Conservation (phyloP, 75 land plant genomes). For the Chamaecyparis obtusa region DNA sequence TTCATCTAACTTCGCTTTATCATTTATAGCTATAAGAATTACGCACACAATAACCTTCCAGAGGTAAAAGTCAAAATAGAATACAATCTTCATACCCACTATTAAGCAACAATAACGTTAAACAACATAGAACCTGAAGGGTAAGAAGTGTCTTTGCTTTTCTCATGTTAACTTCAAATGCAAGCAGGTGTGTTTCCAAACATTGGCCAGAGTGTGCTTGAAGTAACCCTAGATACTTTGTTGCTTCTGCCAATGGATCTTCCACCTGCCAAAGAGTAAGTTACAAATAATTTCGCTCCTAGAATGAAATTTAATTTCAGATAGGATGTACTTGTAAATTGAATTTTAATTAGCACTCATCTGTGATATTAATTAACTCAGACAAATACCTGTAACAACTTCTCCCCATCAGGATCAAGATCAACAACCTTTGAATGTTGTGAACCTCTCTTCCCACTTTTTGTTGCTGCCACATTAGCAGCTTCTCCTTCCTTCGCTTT, state of each 20-base stretch:
- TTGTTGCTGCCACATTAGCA: constrained; percentile 32
- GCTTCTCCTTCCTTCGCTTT: constrained; percentile 80
- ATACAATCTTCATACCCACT: not conserved
- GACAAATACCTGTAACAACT: constrained; percentile 67
- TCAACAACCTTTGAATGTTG: constrained; percentile 72
- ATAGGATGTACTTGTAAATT: not conserved
- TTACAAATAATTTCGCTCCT: not conserved
- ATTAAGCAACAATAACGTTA: not conserved
- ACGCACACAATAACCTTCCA: not conserved
- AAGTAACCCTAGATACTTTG: constrained; percentile 88
- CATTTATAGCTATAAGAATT: not conserved
- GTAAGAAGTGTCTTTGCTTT: constrained; percentile 87
- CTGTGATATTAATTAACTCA: not conserved
- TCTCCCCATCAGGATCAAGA: constrained; percentile 93
- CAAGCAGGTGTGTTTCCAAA: constrained; percentile 91
- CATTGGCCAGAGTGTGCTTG: constrained; percentile 77
- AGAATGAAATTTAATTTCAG: not conserved
- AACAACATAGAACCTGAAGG: constrained; percentile 53
- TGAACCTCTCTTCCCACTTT: constrained; percentile 67
- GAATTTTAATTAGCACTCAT: not conserved
- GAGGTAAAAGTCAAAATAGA: not conserved
- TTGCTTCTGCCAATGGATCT: constrained; percentile 88
- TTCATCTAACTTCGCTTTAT: not conserved
- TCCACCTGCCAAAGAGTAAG: constrained; percentile 56
- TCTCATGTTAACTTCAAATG: constrained; percentile 93